Evolutionary conservation across 2,329 filamentous ascomycete species (phyloP), one percentile per base, ranked within the genome.

Genomic region (Botryosphaeria agaves): DNA sequence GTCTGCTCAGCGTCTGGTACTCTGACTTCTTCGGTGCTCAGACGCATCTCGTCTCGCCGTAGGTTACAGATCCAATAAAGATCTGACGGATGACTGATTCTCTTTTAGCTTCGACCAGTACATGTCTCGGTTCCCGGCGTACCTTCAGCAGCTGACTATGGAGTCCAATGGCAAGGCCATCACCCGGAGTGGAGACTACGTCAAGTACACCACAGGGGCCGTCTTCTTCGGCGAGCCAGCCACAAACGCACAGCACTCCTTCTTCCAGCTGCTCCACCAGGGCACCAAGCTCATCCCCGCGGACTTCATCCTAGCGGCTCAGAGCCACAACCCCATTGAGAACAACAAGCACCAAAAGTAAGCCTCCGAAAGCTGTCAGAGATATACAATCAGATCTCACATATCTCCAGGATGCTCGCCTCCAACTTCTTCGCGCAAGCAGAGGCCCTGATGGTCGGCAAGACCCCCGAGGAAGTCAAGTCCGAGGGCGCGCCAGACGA

Each of bases 191-290:
- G 76, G 84, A 21, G 72, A 76, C 40, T 77, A 91, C 36, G 85
- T 92, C 51, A 93, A 93, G 64, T 98, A 98, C 66, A 94, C 85
- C 34, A 98, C 89, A 21, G 87, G 89, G 29, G 73, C 89, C 32
- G 87, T 98, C 52, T 66, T 98, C 39, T 98, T 98, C 53, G 89
- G 89, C 51, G 89, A 98, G 68, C 89, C 89, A 32, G 91, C 84
- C 59, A 98, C 89, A 56, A 98, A 98, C 54, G 89, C 89, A 26
- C 89, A 98, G 66, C 89, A 98, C 72, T 95, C 89, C 37, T 98
- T 98, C 76, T 98, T 92, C 77, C 89, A 98, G 70, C 77, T 98
- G 28, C 75, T 98, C 35, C 89, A 98, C 69, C 89, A 98, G 61
- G 89, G 89, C 48, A 98, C 89, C 46, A 95, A 95, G 72, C 76